A percentile compares a stretch with the other conserved stretches of the same genome.
Evolutionary conservation across 176 grass and related monocot genomes (phyloP).

Genomic region (Rhynchospora breviuscula): DNA sequence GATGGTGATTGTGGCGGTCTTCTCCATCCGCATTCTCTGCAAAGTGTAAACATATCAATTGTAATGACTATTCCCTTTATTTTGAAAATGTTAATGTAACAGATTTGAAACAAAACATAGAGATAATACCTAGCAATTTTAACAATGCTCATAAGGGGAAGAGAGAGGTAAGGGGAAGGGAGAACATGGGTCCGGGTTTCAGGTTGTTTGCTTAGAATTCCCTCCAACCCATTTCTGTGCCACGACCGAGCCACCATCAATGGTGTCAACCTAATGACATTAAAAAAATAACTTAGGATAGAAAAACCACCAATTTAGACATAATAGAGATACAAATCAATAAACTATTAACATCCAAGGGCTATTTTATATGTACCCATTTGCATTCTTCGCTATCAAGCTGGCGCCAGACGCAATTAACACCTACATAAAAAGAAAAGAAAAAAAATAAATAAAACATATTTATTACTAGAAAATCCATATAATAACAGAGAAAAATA

Average conservation of each 20-base stretch:
- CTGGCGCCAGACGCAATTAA: constrained; percentile 75
- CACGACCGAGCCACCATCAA: constrained; percentile 88
- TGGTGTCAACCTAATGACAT: constrained; percentile 59
- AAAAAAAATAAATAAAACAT: neutral
- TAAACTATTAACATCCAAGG: constrained; percentile 6
- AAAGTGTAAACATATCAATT: neutral
- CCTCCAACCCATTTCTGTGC: constrained; percentile 73
- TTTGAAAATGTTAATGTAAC: constrained; percentile 1
- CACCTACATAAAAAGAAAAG: constrained; percentile 60
- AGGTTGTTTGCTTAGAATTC: constrained; percentile 65
- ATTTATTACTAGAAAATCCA: neutral
- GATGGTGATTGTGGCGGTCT: constrained; percentile 47
- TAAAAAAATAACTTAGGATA: neutral
- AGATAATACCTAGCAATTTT: constrained; percentile 88
- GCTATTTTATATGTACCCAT: constrained; percentile 36
- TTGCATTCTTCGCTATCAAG: constrained; percentile 64
- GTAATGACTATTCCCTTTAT: neutral
- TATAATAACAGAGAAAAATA: constrained; percentile 21
- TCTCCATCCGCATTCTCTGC: constrained; percentile 90
- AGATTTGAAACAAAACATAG: neutral
- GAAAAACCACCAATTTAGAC: neutral
- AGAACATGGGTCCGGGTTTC: constrained; percentile 43
- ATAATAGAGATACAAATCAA: constrained; percentile 1
- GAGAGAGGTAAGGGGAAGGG: constrained; percentile 73
- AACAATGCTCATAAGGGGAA: constrained; percentile 90